Percentiles rank a stretch among this genome's conserved stretches.
phyloP scores from a whole-genome alignment of 1,284 basidiomycete genomes.

The Cutaneotrichosporon daszewskae region DNA sequence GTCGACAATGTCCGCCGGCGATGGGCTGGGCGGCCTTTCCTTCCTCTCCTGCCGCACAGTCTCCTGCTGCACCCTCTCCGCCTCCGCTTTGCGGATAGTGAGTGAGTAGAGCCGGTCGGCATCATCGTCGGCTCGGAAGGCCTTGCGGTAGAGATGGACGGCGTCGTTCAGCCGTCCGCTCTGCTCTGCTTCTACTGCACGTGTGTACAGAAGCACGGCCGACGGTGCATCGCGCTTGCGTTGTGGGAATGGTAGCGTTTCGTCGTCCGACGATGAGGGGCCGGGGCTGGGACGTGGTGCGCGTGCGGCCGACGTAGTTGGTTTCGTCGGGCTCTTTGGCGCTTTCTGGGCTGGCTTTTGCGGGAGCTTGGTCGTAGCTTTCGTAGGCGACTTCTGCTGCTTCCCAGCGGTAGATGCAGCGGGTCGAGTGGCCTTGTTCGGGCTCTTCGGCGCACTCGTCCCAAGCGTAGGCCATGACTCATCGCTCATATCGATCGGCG shows the following conservation, averaged over 20 bases:
- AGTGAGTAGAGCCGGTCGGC: conserved; percentile 32
- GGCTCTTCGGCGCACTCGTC: too few relatives aligned
- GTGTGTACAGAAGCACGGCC: conserved; percentile 63
- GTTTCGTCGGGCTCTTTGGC: too few relatives aligned
- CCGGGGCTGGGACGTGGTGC: too few relatives aligned
- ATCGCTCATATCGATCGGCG: too few relatives aligned
- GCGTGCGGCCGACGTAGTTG: too few relatives aligned
- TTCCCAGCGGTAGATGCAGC: too few relatives aligned
- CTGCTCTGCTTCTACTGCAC: conserved; percentile 67
- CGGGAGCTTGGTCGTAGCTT: too few relatives aligned
- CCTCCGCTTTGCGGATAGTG: conserved; percentile 3
- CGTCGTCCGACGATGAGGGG: background rate
- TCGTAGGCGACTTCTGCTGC: too few relatives aligned
- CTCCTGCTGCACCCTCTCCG: background rate
- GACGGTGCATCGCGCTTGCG: background rate
- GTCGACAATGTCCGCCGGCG: conserved; percentile 33
- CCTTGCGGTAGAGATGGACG: conserved; percentile 64
- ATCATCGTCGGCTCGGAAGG: conserved; percentile 62
- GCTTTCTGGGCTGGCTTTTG: too few relatives aligned
- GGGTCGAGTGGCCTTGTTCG: too few relatives aligned
- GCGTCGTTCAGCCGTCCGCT: conserved; percentile 67
- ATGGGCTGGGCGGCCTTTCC: background rate
- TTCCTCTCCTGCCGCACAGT: too few relatives aligned
- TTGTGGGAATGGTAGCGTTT: background rate
- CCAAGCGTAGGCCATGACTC: too few relatives aligned